Conservation (phyloP, 257 asterid species). For the Lycium ferocissimum region DNA sequence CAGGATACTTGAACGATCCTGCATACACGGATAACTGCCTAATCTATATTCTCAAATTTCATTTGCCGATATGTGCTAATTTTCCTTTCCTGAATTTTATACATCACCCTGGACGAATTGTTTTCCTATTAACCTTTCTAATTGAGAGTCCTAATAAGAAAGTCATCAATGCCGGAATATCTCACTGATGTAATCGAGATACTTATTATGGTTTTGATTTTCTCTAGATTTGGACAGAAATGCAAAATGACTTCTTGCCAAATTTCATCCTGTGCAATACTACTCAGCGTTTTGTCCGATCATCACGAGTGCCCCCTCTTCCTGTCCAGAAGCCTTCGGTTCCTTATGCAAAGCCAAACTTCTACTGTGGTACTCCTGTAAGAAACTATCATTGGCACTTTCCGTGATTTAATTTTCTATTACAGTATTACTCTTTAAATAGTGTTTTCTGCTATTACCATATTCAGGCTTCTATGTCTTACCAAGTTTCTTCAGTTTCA, state of each 20-base stretch:
- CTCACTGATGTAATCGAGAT: slow-evolving; percentile 31
- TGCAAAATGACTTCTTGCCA: slow-evolving; percentile 97
- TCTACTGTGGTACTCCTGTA: slow-evolving; percentile 96
- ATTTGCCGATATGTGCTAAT: neutral
- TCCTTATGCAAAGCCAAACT: slow-evolving; percentile 89
- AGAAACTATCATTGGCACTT: slow-evolving; percentile 41
- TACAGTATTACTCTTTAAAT: neutral
- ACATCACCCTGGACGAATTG: neutral
- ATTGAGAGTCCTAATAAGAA: slow-evolving; percentile 17
- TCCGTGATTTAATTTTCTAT: neutral
- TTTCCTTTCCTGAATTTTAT: slow-evolving; percentile 14
- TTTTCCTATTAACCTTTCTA: neutral
- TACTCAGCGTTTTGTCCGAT: slow-evolving; percentile 96
- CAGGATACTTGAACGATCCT: neutral
- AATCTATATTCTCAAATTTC: neutral
- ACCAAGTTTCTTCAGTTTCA: slow-evolving; percentile 9
- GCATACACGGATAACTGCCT: neutral
- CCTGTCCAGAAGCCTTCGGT: slow-evolving; percentile 93
- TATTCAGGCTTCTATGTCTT: neutral
- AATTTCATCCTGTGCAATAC: slow-evolving; percentile 96
- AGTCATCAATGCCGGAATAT: neutral
- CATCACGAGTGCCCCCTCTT: slow-evolving; percentile 75
- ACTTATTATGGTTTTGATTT: slow-evolving; percentile 37
- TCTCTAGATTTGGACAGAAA: slow-evolving; percentile 90
- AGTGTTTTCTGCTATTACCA: slow-evolving; percentile 6